phyloP scores from a whole-genome alignment of 164 flowering plant species.

The Taxillus chinensis region DNA sequence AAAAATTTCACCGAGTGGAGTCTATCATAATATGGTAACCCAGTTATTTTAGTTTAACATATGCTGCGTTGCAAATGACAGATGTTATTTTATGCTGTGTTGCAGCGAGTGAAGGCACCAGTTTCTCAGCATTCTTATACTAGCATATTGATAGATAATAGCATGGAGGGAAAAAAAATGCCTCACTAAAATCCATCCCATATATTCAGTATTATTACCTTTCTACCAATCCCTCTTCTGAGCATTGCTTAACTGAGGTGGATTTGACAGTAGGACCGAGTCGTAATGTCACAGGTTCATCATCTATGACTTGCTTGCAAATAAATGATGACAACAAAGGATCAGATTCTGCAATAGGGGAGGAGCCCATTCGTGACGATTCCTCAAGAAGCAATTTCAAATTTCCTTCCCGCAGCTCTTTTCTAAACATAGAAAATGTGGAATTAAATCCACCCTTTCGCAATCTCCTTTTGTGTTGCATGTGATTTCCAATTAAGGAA shows the following conservation, averaged over 20 bases:
- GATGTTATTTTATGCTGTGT: too few species aligned
- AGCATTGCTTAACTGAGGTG: constrained; percentile 8
- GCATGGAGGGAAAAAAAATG: background rate
- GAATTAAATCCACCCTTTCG: constrained; percentile 36
- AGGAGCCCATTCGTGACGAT: constrained; percentile 19
- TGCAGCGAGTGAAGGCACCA: too few species aligned
- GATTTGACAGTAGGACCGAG: constrained; percentile 6
- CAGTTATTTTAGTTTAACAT: too few species aligned
- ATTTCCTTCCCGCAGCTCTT: constrained; percentile 48
- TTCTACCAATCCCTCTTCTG: constrained; percentile 12
- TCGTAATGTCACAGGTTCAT: constrained; percentile 15
- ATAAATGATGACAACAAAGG: constrained; percentile 51
- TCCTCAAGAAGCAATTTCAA: constrained; percentile 42
- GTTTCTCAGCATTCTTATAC: background rate
- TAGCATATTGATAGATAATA: background rate
- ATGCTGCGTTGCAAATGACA: too few species aligned
- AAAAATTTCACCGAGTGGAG: too few species aligned
- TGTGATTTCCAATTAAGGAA: constrained; percentile 39
- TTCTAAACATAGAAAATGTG: constrained; percentile 35
- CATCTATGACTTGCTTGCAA: constrained; percentile 18
- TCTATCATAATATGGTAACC: too few species aligned
- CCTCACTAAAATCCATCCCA: background rate
- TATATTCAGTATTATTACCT: constrained; percentile 15
- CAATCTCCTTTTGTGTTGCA: constrained; percentile 44
- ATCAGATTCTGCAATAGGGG: constrained; percentile 44